A percentile compares a stretch with the other conserved stretches of the same genome.
Evolutionary conservation across 2,329 filamentous ascomycete genomes (phyloP).

Genomic region (Verticillium albo-atrum): DNA sequence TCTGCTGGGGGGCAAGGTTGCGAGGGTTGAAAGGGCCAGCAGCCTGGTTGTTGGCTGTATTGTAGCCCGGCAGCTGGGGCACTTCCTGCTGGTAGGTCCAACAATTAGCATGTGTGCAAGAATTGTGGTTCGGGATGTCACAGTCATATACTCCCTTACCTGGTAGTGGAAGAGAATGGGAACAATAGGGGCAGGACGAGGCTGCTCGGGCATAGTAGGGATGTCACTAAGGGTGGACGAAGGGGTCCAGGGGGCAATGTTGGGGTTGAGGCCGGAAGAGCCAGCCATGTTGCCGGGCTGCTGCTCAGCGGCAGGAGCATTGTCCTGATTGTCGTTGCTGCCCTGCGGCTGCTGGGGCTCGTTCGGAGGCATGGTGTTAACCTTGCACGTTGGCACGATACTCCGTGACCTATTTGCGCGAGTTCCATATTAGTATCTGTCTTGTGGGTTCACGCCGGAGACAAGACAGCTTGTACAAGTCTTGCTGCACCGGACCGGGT

Average conservation of each 20-base stretch:
- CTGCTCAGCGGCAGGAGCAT: background rate
- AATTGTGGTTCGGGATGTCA: no score
- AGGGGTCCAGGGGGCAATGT: background rate
- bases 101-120: no score
- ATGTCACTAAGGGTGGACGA: background rate
- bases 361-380: background rate
- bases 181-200: background rate
- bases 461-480: no score
- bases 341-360: background rate
- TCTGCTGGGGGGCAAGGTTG: background rate
- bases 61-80: no score
- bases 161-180: background rate
- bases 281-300: background rate
- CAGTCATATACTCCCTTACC: no score
- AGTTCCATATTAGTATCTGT: background rate
- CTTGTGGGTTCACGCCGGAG: no score
- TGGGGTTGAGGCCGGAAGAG: background rate
- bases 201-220: background rate
- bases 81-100: no score
- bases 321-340: background rate
- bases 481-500: no score
- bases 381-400: background rate
- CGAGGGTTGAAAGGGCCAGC: no score
- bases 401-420: background rate
- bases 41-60: no score